These are phyloP conservation scores for Populus hybrid DNA, from an alignment of 441 rosid species.

Conservation along the genomic window DNA sequence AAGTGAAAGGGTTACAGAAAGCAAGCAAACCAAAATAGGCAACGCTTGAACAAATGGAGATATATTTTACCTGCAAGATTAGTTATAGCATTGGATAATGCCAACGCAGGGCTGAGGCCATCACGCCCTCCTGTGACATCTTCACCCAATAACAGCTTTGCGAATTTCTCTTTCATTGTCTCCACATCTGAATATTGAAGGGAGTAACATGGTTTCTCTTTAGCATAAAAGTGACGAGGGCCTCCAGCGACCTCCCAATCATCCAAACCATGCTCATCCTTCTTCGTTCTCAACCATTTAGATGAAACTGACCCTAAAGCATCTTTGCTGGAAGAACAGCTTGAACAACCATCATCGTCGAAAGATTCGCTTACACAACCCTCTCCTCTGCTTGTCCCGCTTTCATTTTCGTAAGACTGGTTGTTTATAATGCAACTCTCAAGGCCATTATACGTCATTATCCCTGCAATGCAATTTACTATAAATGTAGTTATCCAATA, in stretches of 20 bases:
- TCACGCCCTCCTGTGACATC: constrained; percentile 80
- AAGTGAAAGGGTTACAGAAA: background rate
- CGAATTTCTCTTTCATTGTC: constrained; percentile 79
- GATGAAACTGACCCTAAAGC: constrained; percentile 83
- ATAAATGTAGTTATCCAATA: background rate
- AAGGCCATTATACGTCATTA: constrained; percentile 80
- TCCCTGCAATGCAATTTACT: constrained; percentile 37
- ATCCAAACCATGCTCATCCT: constrained; percentile 47
- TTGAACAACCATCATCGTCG: constrained; percentile 80
- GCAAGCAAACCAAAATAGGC: no score
- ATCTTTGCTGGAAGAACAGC: constrained; percentile 93
- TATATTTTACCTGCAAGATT: constrained; percentile 71
- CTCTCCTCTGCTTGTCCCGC: constrained; percentile 79
- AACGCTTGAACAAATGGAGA: background rate
- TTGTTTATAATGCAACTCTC: constrained; percentile 79
- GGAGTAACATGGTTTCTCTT: constrained; percentile 49
- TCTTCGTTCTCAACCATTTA: constrained; percentile 61
- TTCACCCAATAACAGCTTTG: constrained; percentile 77
- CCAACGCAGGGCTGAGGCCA: constrained; percentile 71
- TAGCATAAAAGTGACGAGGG: constrained; percentile 50
- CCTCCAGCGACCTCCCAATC: constrained; percentile 58
- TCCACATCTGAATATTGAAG: constrained; percentile 58
- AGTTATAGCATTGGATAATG: constrained; percentile 84
- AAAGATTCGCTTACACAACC: constrained; percentile 73
- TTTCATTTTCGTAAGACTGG: constrained; percentile 79